Conservation (phyloP, 1,139 yeast genomes). For the Geotrichum klebahnii region DNA sequence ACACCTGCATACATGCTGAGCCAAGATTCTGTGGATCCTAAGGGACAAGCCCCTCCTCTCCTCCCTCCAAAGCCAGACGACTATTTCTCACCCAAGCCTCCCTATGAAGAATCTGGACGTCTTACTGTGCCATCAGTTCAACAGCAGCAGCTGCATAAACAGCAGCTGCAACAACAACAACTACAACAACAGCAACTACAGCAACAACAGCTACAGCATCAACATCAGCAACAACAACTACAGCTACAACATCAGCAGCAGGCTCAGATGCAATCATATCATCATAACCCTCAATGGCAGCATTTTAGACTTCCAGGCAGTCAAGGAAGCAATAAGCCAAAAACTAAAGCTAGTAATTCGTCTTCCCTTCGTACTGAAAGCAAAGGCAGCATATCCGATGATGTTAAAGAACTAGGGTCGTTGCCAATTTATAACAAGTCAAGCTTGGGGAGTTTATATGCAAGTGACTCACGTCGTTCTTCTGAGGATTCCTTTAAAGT, state of each 20-base stretch:
- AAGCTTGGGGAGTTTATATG: slow-evolving; percentile 17
- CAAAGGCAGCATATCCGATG: slow-evolving; percentile 8
- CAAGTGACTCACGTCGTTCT: slow-evolving; percentile 14
- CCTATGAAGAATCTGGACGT: slow-evolving; percentile 10
- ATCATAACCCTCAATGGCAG: slow-evolving; percentile 16
- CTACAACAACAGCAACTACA: slow-evolving; percentile 2
- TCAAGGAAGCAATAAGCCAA: slow-evolving; percentile 3
- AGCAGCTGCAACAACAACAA: neutral
- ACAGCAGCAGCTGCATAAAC: neutral
- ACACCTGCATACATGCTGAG: slow-evolving; percentile 35
- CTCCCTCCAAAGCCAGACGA: slow-evolving; percentile 18
- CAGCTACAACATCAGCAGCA: neutral
- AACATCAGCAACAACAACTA: slow-evolving; percentile 3
- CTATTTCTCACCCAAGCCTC: slow-evolving; percentile 17
- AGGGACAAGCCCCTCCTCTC: slow-evolving; percentile 10
- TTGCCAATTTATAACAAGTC: slow-evolving; percentile 10
- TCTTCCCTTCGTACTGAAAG: neutral
- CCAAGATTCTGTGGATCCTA: slow-evolving; percentile 18
- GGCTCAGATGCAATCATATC: neutral
- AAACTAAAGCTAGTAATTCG: neutral
- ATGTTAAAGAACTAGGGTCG: neutral
- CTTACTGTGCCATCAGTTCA: neutral
- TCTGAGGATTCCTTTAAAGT: slow-evolving; percentile 55
- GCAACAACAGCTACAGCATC: no score
- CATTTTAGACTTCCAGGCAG: slow-evolving; percentile 12